A percentile compares a stretch with the other conserved stretches of the same genome.
phyloP scores from a whole-genome alignment of 1,284 basidiomycete species.

The Irpex rosettiformis region DNA sequence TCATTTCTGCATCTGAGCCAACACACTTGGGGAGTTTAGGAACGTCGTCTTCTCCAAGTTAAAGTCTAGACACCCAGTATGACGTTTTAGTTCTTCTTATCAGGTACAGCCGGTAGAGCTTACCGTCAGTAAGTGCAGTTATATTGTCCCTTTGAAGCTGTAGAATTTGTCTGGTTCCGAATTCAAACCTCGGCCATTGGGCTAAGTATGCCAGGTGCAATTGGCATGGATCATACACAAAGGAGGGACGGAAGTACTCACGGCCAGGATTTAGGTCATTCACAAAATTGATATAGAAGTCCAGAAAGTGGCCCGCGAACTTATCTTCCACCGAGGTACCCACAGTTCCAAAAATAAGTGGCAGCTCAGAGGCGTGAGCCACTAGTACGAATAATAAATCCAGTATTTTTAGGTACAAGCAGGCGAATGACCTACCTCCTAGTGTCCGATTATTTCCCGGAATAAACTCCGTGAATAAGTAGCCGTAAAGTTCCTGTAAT shows the following conservation, averaged over 20 bases:
- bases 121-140: slow-evolving; percentile 24
- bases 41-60: slow-evolving; percentile 13
- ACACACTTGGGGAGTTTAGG: slow-evolving; percentile 7
- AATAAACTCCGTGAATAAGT: slow-evolving; percentile 49
- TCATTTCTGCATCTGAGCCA: slow-evolving; percentile 18
- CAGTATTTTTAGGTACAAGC: not conserved
- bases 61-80: too few species aligned
- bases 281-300: slow-evolving; percentile 23
- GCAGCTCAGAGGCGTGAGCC: slow-evolving; percentile 18
- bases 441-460: slow-evolving; percentile 3
- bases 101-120: slow-evolving; percentile 1
- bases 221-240: not conserved
- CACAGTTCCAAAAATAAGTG: slow-evolving; percentile 20
- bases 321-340: slow-evolving; percentile 13
- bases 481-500: slow-evolving; percentile 48
- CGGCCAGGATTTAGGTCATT: slow-evolving; percentile 21
- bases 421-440: slow-evolving; percentile 1
- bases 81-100: too few species aligned
- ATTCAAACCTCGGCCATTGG: not conserved
- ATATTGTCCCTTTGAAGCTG: slow-evolving; percentile 24
- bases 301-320: slow-evolving; percentile 19
- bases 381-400: slow-evolving; percentile 6
- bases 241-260: slow-evolving; percentile 8
- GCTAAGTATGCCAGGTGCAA: not conserved
- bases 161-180: slow-evolving; percentile 16